Conservation (phyloP, 345 rosid genomes). For the Camelina laxa region DNA sequence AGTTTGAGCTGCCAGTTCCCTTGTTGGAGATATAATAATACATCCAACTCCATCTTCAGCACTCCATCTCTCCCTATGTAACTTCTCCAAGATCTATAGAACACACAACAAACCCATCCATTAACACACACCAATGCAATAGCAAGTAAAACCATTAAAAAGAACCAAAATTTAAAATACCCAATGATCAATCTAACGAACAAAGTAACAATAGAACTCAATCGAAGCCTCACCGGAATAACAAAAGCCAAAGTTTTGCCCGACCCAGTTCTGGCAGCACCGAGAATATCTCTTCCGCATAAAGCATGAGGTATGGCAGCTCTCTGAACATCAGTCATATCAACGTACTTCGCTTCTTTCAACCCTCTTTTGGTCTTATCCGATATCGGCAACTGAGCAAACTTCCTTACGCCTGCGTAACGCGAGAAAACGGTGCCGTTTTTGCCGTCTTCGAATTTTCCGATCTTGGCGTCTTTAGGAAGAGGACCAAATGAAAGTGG, state of each 20-base stretch:
- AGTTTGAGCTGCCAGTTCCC: conserved; percentile 86
- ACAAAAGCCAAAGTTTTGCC: conserved; percentile 94
- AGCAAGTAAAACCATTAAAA: neutral
- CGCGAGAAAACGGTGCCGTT: conserved; percentile 54
- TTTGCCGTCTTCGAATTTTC: conserved; percentile 51
- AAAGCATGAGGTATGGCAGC: conserved; percentile 88
- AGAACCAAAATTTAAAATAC: neutral
- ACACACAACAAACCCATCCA: conserved; percentile 7
- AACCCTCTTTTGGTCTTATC: conserved; percentile 72
- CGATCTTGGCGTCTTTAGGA: conserved; percentile 57
- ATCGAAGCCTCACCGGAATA: conserved; percentile 72
- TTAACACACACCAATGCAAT: neutral
- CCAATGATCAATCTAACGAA: neutral
- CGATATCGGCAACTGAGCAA: conserved; percentile 76
- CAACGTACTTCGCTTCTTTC: conserved; percentile 55
- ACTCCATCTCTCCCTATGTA: conserved; percentile 83
- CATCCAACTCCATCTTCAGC: conserved; percentile 92
- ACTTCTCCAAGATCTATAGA: conserved; percentile 79
- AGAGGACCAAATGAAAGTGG: conserved; percentile 65
- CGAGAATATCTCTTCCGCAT: conserved; percentile 86
- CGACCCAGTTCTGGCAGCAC: conserved; percentile 96
- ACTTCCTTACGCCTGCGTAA: conserved; percentile 63
- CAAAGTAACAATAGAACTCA: neutral
- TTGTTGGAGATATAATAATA: conserved; percentile 89
- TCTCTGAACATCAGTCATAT: conserved; percentile 86